phyloP scores from a whole-genome alignment of 176 grass and related monocot species.

The Carex parvula region DNA sequence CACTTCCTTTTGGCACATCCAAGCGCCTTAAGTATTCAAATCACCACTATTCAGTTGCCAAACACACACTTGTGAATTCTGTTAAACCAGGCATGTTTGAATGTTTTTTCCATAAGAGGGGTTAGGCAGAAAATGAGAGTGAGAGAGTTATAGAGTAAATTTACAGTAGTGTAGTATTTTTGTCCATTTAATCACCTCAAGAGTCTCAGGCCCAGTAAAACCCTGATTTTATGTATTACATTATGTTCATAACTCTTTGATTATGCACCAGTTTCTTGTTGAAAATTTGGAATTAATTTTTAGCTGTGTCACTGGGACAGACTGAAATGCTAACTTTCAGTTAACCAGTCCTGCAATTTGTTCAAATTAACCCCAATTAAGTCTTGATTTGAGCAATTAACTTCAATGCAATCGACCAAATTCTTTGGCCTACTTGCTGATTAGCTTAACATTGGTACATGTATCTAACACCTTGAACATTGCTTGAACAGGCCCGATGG shows the following conservation, averaged over 20 bases:
- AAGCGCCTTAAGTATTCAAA: too few relatives aligned
- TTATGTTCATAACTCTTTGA: neutral
- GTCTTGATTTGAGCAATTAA: neutral
- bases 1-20: too few relatives aligned
- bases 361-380: neutral
- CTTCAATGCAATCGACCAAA: neutral
- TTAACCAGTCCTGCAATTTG: neutral
- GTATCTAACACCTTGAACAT: neutral
- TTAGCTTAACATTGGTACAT: neutral
- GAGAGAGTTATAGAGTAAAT: too few relatives aligned
- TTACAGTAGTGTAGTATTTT: too few relatives aligned
- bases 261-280: neutral
- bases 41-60: too few relatives aligned
- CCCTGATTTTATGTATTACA: neutral
- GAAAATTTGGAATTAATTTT: neutral
- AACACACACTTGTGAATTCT: too few relatives aligned
- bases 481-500: slow-evolving; percentile 13
- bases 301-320: neutral
- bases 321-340: neutral
- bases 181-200: neutral
- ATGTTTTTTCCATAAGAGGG: too few relatives aligned
- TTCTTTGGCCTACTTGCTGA: neutral
- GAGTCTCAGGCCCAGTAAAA: neutral
- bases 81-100: too few relatives aligned
- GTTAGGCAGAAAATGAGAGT: too few relatives aligned